Evolutionary conservation across 495 filamentous ascomycete genomes (phyloP).

Genomic region (Penicillium crystallinum): DNA sequence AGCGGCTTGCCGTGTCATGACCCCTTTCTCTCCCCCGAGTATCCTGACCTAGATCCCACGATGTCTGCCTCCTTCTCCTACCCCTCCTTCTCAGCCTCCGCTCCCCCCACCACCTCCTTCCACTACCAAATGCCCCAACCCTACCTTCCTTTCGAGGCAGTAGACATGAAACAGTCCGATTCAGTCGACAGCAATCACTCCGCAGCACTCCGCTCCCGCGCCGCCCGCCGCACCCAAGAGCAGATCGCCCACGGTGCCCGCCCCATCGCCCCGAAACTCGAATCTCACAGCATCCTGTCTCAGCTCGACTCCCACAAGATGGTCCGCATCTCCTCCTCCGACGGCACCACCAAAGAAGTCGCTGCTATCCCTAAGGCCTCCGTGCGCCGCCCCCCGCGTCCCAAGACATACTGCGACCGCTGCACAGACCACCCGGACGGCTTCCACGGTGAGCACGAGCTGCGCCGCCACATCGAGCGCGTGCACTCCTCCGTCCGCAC

Average conservation of each 20-base stretch:
- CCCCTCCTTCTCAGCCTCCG: slow-evolving; percentile 32
- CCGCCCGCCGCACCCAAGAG: slow-evolving; percentile 40
- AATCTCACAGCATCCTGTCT: slow-evolving; percentile 17
- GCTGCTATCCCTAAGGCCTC: slow-evolving; percentile 64
- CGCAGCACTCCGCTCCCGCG: slow-evolving; percentile 26
- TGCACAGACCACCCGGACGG: slow-evolving; percentile 78
- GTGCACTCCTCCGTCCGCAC: slow-evolving; percentile 69
- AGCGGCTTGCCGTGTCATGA: slow-evolving; percentile 24
- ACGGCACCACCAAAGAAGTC: slow-evolving; percentile 55
- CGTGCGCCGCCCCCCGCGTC: slow-evolving; percentile 70
- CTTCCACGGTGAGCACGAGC: slow-evolving; percentile 91
- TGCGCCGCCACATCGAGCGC: slow-evolving; percentile 78
- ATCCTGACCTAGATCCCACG: slow-evolving; percentile 27
- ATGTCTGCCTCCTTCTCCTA: slow-evolving; percentile 21
- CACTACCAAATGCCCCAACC: slow-evolving; percentile 13
- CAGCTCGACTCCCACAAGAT: slow-evolving; percentile 41
- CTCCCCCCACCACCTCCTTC: slow-evolving; percentile 26
- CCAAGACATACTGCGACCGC: slow-evolving; percentile 66
- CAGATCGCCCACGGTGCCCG: slow-evolving; percentile 39
- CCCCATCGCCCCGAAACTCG: slow-evolving; percentile 43
- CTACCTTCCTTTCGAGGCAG: slow-evolving; percentile 12
- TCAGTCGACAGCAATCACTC: slow-evolving; percentile 33
- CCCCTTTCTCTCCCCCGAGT: slow-evolving; percentile 23
- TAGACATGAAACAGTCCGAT: slow-evolving; percentile 33
- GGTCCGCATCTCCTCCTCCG: slow-evolving; percentile 50